phyloP scores from a whole-genome alignment of 2,329 filamentous ascomycete genomes.

The Diplodia sapinea region DNA sequence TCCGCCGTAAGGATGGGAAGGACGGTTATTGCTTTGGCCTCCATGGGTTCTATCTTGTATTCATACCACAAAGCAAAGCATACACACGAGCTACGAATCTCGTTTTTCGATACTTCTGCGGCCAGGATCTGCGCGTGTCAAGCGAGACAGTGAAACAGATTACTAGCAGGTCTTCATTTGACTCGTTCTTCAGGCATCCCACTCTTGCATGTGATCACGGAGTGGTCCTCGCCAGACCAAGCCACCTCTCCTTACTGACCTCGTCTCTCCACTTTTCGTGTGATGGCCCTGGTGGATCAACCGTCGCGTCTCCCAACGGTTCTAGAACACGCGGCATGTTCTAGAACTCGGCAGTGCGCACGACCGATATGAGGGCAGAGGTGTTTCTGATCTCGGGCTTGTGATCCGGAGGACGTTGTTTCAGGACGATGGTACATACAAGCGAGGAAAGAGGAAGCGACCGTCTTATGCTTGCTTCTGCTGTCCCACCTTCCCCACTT shows the following conservation, averaged over 20 bases:
- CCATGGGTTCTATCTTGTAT: conserved; percentile 5
- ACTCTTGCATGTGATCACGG: not conserved
- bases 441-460: not conserved
- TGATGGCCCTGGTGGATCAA: not conserved
- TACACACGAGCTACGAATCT: conserved; percentile 8
- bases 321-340: not conserved
- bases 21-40: conserved; percentile 15
- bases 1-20: not conserved
- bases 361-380: not conserved
- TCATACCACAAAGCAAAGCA: conserved; percentile 24
- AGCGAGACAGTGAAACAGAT: not conserved
- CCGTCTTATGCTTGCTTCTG: not conserved
- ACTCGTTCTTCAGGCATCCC: not conserved
- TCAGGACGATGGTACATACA: not conserved
- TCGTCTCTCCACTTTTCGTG: not conserved
- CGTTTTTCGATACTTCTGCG: not conserved
- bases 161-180: not conserved
- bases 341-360: not conserved
- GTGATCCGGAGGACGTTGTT: not conserved
- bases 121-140: not conserved
- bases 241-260: not conserved
- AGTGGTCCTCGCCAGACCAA: not conserved
- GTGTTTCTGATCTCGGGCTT: not conserved
- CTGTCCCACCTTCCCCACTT: not conserved
- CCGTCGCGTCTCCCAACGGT: not conserved